phyloP scores from a whole-genome alignment of 208 protist genomes.

The Acanthamoeba divionensis region DNA sequence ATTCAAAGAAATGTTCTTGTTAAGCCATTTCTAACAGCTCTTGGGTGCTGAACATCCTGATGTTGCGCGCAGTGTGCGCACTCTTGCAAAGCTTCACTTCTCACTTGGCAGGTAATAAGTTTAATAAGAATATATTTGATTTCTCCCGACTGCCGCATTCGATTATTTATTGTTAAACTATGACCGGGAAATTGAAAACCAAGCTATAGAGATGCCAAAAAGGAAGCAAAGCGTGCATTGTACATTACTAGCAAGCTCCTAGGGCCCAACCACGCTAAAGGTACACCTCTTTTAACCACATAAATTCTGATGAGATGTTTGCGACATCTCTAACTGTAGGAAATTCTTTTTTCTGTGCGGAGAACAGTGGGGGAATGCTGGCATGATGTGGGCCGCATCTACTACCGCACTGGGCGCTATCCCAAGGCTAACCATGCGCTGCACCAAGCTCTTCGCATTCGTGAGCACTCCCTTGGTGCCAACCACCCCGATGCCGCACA shows the following conservation, averaged over 20 bases:
- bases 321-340: background rate
- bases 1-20: background rate
- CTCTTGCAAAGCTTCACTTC: constrained; percentile 44
- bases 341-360: background rate
- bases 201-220: constrained; percentile 33
- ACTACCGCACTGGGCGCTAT: background rate
- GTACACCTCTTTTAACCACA: background rate
- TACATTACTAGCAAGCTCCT: constrained; percentile 45
- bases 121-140: too few relatives aligned
- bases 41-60: constrained; percentile 41
- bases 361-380: background rate
- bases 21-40: background rate
- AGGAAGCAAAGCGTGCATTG: constrained; percentile 25
- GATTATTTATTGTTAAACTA: too few relatives aligned
- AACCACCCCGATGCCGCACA: constrained; percentile 41
- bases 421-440: constrained; percentile 2
- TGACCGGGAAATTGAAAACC: background rate
- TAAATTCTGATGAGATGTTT: background rate
- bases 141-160: too few relatives aligned
- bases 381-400: background rate
- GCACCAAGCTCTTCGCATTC: constrained; percentile 11
- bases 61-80: constrained; percentile 37
- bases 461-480: constrained; percentile 20
- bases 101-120: constrained; percentile 4
- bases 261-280: constrained; percentile 48